Evolutionary conservation across 257 asterid genomes (phyloP).

Genomic region (Solanum peruvianum): DNA sequence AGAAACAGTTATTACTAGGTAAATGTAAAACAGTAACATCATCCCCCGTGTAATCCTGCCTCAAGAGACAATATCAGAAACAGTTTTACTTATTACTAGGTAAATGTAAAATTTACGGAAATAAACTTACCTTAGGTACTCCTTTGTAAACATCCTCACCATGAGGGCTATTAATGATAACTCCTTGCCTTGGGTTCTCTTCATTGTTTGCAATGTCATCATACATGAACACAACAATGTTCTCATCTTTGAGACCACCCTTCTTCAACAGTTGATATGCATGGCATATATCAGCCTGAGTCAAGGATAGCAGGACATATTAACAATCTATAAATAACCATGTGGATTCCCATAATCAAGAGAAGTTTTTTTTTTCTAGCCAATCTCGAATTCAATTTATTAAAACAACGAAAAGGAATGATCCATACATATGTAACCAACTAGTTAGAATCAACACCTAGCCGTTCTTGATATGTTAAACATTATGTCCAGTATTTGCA

Average conservation of each 20-base stretch:
- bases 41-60: constrained; percentile 77
- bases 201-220: constrained; percentile 75
- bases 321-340: neutral
- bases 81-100: neutral
- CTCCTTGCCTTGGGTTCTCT: constrained; percentile 87
- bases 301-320: neutral
- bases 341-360: neutral
- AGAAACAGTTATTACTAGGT: neutral
- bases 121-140: constrained; percentile 75
- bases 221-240: constrained; percentile 77
- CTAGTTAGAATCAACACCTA: neutral
- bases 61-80: constrained; percentile 10
- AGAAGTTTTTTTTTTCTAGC: neutral
- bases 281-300: constrained; percentile 93
- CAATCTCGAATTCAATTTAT: neutral
- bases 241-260: constrained; percentile 93
- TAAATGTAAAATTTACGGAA: neutral
- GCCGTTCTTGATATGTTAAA: neutral
- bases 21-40: constrained; percentile 37
- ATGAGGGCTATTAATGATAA: constrained; percentile 76
- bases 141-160: constrained; percentile 86
- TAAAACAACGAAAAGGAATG: neutral
- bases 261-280: constrained; percentile 77
- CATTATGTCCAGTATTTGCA: neutral
- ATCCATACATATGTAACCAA: neutral